These are phyloP conservation scores for Ascosphaera pollenicola DNA, from an alignment of 2,329 filamentous ascomycete genomes.

Conservation along the genomic window DNA sequence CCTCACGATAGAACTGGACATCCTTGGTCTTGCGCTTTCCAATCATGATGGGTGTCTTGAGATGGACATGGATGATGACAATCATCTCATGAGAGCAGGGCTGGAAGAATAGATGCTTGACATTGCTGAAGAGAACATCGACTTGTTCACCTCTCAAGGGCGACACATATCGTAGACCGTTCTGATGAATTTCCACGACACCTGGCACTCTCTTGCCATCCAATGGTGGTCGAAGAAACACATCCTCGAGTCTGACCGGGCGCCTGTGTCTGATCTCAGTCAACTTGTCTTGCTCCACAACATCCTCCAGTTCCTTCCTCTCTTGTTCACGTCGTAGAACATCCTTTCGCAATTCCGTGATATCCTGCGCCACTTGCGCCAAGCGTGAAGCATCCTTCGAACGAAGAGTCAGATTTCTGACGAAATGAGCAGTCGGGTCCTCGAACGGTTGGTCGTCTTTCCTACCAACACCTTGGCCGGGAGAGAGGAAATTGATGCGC, in stretches of 20 bases:
- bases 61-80: constrained; percentile 91
- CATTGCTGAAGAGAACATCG: constrained; percentile 92
- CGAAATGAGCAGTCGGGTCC: constrained; percentile 85
- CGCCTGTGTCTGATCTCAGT: constrained; percentile 83
- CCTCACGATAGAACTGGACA: constrained; percentile 93
- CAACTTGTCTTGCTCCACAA: constrained; percentile 96
- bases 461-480: constrained; percentile 86
- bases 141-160: constrained; percentile 63
- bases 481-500: constrained; percentile 91
- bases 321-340: constrained; percentile 83
- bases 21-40: constrained; percentile 99
- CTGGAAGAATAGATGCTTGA: constrained; percentile 97
- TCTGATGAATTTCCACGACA: constrained; percentile 93
- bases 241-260: constrained; percentile 72
- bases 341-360: constrained; percentile 90
- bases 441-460: constrained; percentile 98
- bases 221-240: constrained; percentile 85
- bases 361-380: constrained; percentile 75
- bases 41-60: constrained; percentile 95
- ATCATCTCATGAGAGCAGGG: constrained; percentile 91
- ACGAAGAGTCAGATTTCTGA: constrained; percentile 83
- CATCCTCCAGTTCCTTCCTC: constrained; percentile 99
- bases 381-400: constrained; percentile 78
- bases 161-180: constrained; percentile 88
- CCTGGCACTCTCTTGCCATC: constrained; percentile 94